These are phyloP conservation scores for Aspergillus taichungensis DNA, from an alignment of 495 filamentous ascomycete genomes.

Conservation along the genomic window DNA sequence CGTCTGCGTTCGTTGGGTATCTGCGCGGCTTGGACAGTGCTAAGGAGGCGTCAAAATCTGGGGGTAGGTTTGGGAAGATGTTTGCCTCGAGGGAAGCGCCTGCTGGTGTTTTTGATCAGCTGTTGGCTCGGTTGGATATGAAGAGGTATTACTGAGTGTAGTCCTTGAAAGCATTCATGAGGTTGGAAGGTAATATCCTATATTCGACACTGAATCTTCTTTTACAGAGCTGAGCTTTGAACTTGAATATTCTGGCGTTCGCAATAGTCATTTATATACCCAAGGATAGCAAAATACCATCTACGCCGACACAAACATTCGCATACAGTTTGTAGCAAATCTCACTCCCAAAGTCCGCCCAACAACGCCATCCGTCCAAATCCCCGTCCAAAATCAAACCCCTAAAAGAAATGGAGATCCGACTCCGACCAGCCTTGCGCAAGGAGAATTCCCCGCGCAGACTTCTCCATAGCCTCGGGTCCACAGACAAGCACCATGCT, in stretches of 20 bases:
- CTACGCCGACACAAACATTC: no score
- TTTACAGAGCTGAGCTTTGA: no score
- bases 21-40: conserved; percentile 39
- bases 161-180: not conserved
- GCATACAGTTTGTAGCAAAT: no score
- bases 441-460: conserved; percentile 50
- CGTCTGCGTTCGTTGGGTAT: conserved; percentile 50
- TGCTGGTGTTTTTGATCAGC: conserved; percentile 39
- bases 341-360: not conserved
- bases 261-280: no score
- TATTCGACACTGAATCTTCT: no score
- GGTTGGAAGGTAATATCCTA: not conserved
- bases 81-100: conserved; percentile 24
- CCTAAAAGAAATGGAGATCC: conserved; percentile 78
- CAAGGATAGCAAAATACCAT: not conserved
- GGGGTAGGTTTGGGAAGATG: conserved; percentile 16
- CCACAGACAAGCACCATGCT: conserved; percentile 78
- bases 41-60: conserved; percentile 30
- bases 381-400: not conserved
- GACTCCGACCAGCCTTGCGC: conserved; percentile 67
- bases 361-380: not conserved
- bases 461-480: conserved; percentile 68
- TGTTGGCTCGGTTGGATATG: conserved; percentile 41
- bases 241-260: no score
- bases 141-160: conserved; percentile 36